Conservation (phyloP, 176 grass and related monocot species). For the Carex cristatella region DNA sequence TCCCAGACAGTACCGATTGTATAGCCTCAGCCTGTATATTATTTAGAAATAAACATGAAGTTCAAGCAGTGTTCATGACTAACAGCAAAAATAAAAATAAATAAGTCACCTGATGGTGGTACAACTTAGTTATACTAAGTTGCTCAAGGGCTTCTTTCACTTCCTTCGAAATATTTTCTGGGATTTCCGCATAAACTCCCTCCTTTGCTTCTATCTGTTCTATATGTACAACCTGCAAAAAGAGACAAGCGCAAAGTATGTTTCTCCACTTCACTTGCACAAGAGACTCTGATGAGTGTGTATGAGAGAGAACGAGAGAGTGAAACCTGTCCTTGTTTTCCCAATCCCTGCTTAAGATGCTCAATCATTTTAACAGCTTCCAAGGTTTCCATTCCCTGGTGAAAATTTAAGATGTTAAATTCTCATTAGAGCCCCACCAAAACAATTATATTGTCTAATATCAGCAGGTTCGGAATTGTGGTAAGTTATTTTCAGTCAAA, state of each 20-base stretch:
- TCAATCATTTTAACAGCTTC: constrained; percentile 72
- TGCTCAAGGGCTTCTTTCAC: constrained; percentile 47
- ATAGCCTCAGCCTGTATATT: constrained; percentile 63
- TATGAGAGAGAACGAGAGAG: constrained; percentile 17
- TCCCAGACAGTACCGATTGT: constrained; percentile 56
- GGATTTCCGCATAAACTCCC: constrained; percentile 53
- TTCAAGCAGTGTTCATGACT: constrained; percentile 8
- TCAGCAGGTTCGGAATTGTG: neutral
- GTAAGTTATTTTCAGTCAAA: neutral
- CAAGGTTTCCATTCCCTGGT: constrained; percentile 47
- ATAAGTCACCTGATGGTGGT: constrained; percentile 74
- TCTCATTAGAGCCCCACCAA: neutral
- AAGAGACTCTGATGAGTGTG: neutral
- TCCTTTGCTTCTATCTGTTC: constrained; percentile 58
- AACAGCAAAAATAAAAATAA: constrained; percentile 7
- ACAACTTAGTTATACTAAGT: constrained; percentile 73
- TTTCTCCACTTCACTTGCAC: neutral
- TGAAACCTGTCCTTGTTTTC: constrained; percentile 72
- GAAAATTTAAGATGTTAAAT: constrained; percentile 18
- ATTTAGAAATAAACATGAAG: constrained; percentile 24
- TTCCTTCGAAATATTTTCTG: constrained; percentile 43
- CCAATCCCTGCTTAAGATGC: constrained; percentile 76
- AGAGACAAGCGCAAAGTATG: neutral
- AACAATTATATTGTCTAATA: neutral
- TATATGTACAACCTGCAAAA: constrained; percentile 73